Evolutionary conservation across 441 rosid genomes (phyloP), one percentile per base, ranked within the genome.

Genomic region (Populus tomentosa): DNA sequence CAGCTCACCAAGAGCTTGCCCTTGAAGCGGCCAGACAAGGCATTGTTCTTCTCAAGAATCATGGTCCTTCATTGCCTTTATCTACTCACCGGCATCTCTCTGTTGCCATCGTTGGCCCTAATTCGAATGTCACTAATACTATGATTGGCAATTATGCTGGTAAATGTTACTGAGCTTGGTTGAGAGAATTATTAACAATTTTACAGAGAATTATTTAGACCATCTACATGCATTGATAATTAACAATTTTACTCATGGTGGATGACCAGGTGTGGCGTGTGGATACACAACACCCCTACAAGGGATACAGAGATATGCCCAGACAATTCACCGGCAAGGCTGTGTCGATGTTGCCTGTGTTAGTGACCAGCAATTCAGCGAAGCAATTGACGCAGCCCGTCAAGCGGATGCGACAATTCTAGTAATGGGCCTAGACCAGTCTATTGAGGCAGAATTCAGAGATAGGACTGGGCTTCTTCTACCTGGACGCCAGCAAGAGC

Each of bases 111-210:
- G 82, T 94, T 28, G 98, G 99, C 21, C 98, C 98, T 0, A 92
- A 95, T 30, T 82, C 97, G 3, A 85, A 95, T 42, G 98, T 78
- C 40, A 91, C 95, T 1, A 80, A 78, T 33, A 89, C 97, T 21
- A 92, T 94, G 99, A 87, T 95, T n/a, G 97, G 99, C 56, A 92
- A 94, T 35, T 95, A 95, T 46, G 99, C 99, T 6, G 99, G 98
- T 78, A 81, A 28, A 42, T 21, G 21, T 35, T 40, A 16, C 9
- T 7, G 13, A 28, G 36, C 33, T 26, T 62, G 6, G 14, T 3
- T 14, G 56, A 46, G 56, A 46, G 56, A 5, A 14, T 46, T 10
- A n/a, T 23, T 16, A 23, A 36, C 10, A 10, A 14, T 26, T 77
- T 20, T 26, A 4, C 21, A 46, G 56, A 46, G 56, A 5, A 14